phyloP scores from a whole-genome alignment of 1,284 basidiomycete genomes.

The Microbotryomycetes sp. region DNA sequence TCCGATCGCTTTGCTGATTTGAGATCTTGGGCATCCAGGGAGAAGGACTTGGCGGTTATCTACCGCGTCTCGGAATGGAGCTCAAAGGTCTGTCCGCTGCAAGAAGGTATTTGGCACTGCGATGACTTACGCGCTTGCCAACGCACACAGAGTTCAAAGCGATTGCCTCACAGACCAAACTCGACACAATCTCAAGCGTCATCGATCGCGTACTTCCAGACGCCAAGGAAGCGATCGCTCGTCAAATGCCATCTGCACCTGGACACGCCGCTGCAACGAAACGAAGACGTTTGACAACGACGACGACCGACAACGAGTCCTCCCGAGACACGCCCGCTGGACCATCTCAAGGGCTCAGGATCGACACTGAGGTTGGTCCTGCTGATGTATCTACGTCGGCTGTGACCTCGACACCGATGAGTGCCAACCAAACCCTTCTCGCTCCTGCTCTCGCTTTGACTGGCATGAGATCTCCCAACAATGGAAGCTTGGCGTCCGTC shows the following conservation, averaged over 20 bases:
- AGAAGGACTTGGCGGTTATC: constrained; percentile 45
- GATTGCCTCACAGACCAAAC: not conserved
- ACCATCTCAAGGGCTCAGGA: not conserved
- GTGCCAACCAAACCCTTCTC: not conserved
- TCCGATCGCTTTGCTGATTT: constrained; percentile 32
- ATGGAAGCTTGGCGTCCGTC: not conserved
- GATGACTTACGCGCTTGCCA: not conserved
- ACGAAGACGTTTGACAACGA: not conserved
- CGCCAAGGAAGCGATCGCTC: not conserved
- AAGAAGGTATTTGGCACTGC: too few species aligned
- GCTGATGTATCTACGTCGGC: not conserved
- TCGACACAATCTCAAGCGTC: not conserved
- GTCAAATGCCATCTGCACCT: not conserved
- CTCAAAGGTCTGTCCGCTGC: not conserved
- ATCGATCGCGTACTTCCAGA: not conserved
- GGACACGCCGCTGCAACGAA: not conserved
- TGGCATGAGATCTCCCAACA: not conserved
- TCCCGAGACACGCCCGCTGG: not conserved
- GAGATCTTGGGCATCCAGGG: constrained; percentile 69
- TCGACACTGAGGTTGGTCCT: too few species aligned
- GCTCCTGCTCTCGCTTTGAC: not conserved
- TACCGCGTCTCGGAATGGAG: constrained; percentile 7
- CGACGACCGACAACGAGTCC: not conserved
- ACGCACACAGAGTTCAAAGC: not conserved
- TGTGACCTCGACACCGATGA: not conserved